Evolutionary conservation across 176 grass and related monocot genomes (phyloP), one percentile per base, ranked within the genome.

Genomic region (Melocanna baccifera): DNA sequence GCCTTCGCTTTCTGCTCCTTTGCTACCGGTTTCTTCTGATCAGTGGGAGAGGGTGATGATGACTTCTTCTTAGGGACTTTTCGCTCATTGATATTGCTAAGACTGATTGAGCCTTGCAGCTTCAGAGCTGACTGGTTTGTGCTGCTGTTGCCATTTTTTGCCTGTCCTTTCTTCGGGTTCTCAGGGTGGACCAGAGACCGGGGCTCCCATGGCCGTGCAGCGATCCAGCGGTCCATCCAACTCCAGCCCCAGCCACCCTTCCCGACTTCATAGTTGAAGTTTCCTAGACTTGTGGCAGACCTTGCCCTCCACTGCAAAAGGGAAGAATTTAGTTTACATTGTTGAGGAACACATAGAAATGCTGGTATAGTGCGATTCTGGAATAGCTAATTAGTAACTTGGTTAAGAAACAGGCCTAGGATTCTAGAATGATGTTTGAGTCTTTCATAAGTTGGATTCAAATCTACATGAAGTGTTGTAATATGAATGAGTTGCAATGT

Each of bases 171-270:
- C 75, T 90, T 92, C 0, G 55, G 22, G 75, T 82, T 92, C 32
- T 65, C 81, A 4, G 89, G 85, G 16, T 90, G 78, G 40, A 87
- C 78, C 55, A 90, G 34, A 46, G 79, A 83, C 63, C 93, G 89
- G 22, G 96, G 90, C 83, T 98, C 93, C 96, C 93, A 98, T 84
- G 96, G 96, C 14, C 93, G 89, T 25, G 87, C 93, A 10, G 96
- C 89, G 9, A 95, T 95, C 96, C 96, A 98, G 41, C 91, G 89
- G 58, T 94, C 96, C 82, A 86, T 88, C 96, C 96, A 98, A 71
- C 93, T 98, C 96, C 96, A 98, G 41, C 93, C 96, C 96, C 96
- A 98, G 62, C 85, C 91, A 62, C 87, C 84, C 48, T 98, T 98
- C 2, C 87, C 87, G 0, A 91, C 79, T 70, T 92, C 93, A 10